Conservation (phyloP, 306 rosid genomes). For the Pueraria montana region DNA sequence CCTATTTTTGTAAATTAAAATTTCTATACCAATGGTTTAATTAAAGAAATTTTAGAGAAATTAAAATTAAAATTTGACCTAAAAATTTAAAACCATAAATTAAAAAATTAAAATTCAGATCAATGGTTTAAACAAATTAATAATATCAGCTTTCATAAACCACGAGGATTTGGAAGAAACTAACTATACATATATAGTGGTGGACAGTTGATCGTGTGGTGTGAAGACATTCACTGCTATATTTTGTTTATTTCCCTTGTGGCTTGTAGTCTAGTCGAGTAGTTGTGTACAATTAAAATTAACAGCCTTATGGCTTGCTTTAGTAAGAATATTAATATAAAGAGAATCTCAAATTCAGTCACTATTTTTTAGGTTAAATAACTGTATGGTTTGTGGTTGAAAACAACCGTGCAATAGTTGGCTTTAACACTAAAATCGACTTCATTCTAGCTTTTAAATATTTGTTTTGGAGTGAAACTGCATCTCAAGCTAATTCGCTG, state of each 20-base stretch:
- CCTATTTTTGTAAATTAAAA: no score
- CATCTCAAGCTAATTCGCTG: no score
- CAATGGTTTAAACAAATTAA: background rate
- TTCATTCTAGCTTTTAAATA: background rate
- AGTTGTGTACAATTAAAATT: background rate
- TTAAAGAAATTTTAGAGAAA: no score
- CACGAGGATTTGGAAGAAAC: background rate
- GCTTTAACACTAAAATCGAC: constrained; percentile 3
- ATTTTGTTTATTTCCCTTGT: background rate
- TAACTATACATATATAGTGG: no score
- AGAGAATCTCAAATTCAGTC: background rate
- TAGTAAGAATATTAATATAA: background rate
- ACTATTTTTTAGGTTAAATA: background rate
- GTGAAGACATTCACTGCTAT: no score
- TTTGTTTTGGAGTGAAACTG: no score
- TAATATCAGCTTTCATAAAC: background rate
- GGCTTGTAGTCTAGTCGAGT: background rate
- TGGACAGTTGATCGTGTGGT: no score
- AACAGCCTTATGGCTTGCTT: background rate
- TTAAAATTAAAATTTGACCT: no score
- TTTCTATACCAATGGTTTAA: background rate
- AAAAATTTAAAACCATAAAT: no score
- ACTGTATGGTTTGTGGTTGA: background rate
- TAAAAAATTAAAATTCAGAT: no score
- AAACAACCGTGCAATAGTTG: background rate